A percentile compares a stretch with the other conserved stretches of the same genome.
Conservation (phyloP, 306 rosid genomes). For the Sesbania bispinosa region DNA sequence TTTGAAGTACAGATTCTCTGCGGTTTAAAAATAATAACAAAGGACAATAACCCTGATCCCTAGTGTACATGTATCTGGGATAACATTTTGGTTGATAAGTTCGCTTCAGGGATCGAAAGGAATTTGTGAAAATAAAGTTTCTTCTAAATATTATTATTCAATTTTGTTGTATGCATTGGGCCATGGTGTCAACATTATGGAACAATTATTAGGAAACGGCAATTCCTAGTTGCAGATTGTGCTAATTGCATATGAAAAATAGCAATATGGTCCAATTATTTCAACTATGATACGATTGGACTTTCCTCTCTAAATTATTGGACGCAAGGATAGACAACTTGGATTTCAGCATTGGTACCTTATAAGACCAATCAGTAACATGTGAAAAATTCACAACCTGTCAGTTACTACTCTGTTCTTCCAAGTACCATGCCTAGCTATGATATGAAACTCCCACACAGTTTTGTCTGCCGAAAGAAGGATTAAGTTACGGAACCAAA, state of each 20-base stretch:
- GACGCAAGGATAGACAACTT: not conserved
- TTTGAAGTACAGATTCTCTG: too few relatives aligned
- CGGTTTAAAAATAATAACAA: too few relatives aligned
- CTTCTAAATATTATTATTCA: not conserved
- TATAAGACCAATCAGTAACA: not conserved
- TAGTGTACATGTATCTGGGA: too few relatives aligned
- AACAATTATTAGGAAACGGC: too few relatives aligned
- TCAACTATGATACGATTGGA: not conserved
- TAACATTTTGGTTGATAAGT: not conserved
- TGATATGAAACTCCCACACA: slow-evolving; percentile 42
- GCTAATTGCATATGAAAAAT: not conserved
- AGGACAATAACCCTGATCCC: too few relatives aligned
- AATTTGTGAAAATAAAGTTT: not conserved
- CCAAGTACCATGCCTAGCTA: slow-evolving; percentile 41
- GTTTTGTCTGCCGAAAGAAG: slow-evolving; percentile 41
- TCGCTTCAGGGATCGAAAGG: not conserved
- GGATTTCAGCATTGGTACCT: not conserved
- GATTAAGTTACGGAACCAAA: slow-evolving; percentile 29
- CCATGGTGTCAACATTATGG: not conserved
- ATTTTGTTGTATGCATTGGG: not conserved
- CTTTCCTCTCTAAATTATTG: not conserved
- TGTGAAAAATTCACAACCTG: not conserved
- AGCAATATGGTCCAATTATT: not conserved
- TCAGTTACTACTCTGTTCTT: not conserved
- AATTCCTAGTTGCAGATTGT: not conserved